phyloP scores from a whole-genome alignment of 441 rosid genomes.

The Pelargonium fulgidum region DNA sequence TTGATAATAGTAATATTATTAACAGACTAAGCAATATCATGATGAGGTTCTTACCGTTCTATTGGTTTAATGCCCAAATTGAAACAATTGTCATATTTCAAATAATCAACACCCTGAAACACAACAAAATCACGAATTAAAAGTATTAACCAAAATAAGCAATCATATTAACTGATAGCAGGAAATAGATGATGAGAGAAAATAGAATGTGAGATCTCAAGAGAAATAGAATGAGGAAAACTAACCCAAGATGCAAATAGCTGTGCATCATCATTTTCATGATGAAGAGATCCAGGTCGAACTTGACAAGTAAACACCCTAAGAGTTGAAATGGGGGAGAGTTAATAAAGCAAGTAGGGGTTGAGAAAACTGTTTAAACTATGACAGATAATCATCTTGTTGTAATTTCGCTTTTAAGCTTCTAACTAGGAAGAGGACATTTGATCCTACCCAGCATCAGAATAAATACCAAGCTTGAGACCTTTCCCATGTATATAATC shows the following conservation, averaged over 20 bases:
- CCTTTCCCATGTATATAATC: slow-evolving; percentile 79
- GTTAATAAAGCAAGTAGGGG: slow-evolving; percentile 18
- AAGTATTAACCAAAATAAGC: slow-evolving; percentile 11
- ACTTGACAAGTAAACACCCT: slow-evolving; percentile 86
- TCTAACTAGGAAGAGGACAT: slow-evolving; percentile 22
- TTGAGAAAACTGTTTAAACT: too few species aligned
- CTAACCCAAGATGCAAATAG: slow-evolving; percentile 93
- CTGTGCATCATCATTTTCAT: slow-evolving; percentile 70
- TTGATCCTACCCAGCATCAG: slow-evolving; percentile 87
- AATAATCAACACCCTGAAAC: slow-evolving; percentile 78
- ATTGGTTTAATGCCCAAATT: slow-evolving; percentile 72
- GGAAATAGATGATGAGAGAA: not conserved
- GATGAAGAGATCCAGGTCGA: slow-evolving; percentile 84
- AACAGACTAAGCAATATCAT: slow-evolving; percentile 17
- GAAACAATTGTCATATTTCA: slow-evolving; percentile 92
- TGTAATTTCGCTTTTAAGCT: slow-evolving; percentile 22
- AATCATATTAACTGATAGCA: not conserved
- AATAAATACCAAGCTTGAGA: too few species aligned
- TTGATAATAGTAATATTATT: slow-evolving; percentile 12
- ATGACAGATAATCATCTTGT: slow-evolving; percentile 9
- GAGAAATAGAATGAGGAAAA: slow-evolving; percentile 25
- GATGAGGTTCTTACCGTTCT: slow-evolving; percentile 44
- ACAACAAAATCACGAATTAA: slow-evolving; percentile 4
- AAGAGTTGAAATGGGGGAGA: slow-evolving; percentile 15
- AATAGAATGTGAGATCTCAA: not conserved